Evolutionary conservation across 257 asterid species (phyloP), one percentile per base, ranked within the genome.

Genomic region (Fraxinus excelsior): DNA sequence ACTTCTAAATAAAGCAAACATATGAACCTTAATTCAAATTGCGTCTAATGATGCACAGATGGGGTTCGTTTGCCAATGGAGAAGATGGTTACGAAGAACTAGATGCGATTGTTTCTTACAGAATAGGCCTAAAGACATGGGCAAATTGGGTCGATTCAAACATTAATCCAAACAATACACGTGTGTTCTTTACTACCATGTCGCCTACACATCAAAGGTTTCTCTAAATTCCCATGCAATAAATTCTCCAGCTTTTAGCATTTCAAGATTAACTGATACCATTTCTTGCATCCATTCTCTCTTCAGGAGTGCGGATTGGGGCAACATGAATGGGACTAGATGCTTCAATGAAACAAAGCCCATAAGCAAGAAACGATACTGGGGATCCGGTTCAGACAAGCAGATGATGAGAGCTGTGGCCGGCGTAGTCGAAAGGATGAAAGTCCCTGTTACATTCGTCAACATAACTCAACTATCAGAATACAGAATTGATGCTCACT

Each of bases 141-240:
- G 98, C 98, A 8, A 94, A 94, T 70, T 94, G 98, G 98, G 89
- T 94, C 53, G 98, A 92, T 78, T 90, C 98, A 21, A 90, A 92
- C 42, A 76, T 92, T 16, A 69, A 91, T 82, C 94, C 98, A 31
- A 90, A 84, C 72, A 84, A 42, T 70, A 92, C 96, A 62, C 82
- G 85, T 49, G 96, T 94, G 64, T 94, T 94, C 84, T 94, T 94
- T 82, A 91, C 97, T 67, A 88, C 97, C 42, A 86, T 91, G 92
- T 94, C 98, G 64, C 98, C 98, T 31, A 75, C 91, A 0, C 98
- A 94, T 72, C 90, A 86, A 37, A 90, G 87, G 98, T 94, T 28
- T 62, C 82, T 67, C 31, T 38, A 40, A 1, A 40, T 62, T 46
- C 21, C 29, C 38, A 7, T 8, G 3, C 23, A 65, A 31, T 1